Conservation (phyloP, 306 rosid genomes). For the Cucurbita maxima region DNA sequence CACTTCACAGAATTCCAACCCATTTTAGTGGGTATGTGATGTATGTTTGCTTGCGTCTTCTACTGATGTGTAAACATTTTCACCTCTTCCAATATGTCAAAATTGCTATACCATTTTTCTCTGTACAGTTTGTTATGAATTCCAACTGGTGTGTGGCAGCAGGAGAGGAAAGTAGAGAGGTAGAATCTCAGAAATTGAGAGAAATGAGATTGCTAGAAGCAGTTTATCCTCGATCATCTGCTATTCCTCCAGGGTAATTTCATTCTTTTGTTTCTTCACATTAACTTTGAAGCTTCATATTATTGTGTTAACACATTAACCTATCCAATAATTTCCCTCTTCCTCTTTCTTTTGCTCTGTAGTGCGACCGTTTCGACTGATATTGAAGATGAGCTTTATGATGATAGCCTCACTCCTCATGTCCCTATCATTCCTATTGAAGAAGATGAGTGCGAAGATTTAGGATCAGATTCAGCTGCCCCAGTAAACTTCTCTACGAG, state of each 20-base stretch:
- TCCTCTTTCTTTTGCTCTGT: neutral
- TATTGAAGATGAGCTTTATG: constrained; percentile 23
- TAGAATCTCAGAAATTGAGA: constrained; percentile 25
- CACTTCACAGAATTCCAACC: neutral
- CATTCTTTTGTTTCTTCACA: neutral
- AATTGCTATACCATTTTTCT: neutral
- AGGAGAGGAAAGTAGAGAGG: constrained; percentile 62
- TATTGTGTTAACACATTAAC: neutral
- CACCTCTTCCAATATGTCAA: neutral
- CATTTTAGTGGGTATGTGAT: neutral
- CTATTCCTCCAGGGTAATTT: constrained; percentile 50
- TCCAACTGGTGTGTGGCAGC: constrained; percentile 40
- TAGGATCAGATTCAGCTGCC: constrained; percentile 7
- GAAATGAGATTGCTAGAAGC: constrained; percentile 50
- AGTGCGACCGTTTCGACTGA: constrained; percentile 41
- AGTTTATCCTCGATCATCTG: constrained; percentile 44
- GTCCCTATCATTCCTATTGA: constrained; percentile 45
- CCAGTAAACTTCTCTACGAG: constrained; percentile 3
- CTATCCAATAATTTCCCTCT: neutral
- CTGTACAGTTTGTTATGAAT: constrained; percentile 26
- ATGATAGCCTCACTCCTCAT: constrained; percentile 37
- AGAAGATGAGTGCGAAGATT: constrained; percentile 26
- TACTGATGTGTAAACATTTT: neutral
- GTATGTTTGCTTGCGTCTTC: neutral
- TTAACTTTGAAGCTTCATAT: neutral